Percentiles rank a stretch among this genome's conserved stretches.
These are phyloP conservation scores for Penicillium paneum DNA, from an alignment of 2,329 filamentous ascomycete species.

Conservation along the genomic window DNA sequence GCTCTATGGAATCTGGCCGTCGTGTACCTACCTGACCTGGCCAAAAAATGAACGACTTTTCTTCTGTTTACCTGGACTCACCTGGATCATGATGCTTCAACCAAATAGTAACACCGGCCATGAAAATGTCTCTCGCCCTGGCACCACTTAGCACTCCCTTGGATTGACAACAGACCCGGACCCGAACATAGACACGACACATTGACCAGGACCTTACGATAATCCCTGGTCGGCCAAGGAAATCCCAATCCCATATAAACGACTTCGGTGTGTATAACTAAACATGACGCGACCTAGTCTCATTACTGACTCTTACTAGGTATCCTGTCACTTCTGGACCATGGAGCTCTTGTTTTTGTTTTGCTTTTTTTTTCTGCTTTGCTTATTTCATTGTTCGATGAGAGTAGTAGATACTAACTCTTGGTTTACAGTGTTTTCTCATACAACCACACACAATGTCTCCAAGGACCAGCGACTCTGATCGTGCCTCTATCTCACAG, in stretches of 20 bases:
- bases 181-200: neutral
- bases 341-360: slow-evolving; percentile 9
- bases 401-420: slow-evolving; percentile 34
- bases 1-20: slow-evolving; percentile 13
- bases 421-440: slow-evolving; percentile 30
- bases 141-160: neutral
- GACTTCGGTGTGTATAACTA: slow-evolving; percentile 16
- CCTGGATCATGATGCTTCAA: slow-evolving; percentile 8
- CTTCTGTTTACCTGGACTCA: slow-evolving; percentile 10
- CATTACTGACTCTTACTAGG: slow-evolving; percentile 14
- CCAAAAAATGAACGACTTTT: slow-evolving; percentile 1
- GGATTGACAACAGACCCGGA: slow-evolving; percentile 11
- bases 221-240: slow-evolving; percentile 6
- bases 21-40: slow-evolving; percentile 4
- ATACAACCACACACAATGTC: slow-evolving; percentile 36
- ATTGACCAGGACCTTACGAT: slow-evolving; percentile 8
- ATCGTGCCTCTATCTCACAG: slow-evolving; percentile 38
- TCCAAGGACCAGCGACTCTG: slow-evolving; percentile 36
- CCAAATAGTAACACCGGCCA: slow-evolving; percentile 9
- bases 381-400: slow-evolving; percentile 7
- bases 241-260: neutral
- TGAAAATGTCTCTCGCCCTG: neutral
- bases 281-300: neutral
- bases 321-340: slow-evolving; percentile 15
- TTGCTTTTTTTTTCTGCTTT: slow-evolving; percentile 12